Evolutionary conservation across 176 grass and related monocot genomes (phyloP).

Genomic region (Oropetium thomaeum): DNA sequence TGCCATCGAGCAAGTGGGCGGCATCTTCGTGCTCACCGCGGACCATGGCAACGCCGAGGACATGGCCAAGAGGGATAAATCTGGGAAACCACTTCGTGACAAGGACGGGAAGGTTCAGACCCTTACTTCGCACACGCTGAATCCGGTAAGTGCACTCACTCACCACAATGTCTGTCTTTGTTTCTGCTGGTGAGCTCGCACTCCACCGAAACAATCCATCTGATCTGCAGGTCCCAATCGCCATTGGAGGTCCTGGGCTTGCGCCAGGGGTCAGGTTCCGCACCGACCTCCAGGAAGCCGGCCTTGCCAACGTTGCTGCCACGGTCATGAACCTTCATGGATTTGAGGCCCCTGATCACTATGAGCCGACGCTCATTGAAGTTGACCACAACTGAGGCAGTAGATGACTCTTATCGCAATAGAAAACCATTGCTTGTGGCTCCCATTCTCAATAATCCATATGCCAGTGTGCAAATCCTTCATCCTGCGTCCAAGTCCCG

Average conservation of each 20-base stretch:
- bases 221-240: slow-evolving; percentile 69
- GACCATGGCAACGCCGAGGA: slow-evolving; percentile 98
- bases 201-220: background rate
- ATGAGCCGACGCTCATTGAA: slow-evolving; percentile 66
- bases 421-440: background rate
- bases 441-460: background rate
- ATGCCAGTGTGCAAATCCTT: background rate
- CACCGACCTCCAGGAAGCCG: slow-evolving; percentile 46
- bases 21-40: slow-evolving; percentile 75
- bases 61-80: slow-evolving; percentile 90
- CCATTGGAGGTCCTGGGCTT: slow-evolving; percentile 85
- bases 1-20: slow-evolving; percentile 67
- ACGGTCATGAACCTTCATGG: slow-evolving; percentile 87
- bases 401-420: background rate
- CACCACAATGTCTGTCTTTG: background rate
- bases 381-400: slow-evolving; percentile 38
- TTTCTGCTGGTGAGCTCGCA: background rate
- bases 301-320: slow-evolving; percentile 82
- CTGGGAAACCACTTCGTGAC: slow-evolving; percentile 52
- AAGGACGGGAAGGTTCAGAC: slow-evolving; percentile 68
- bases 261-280: slow-evolving; percentile 50
- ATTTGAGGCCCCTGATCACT: slow-evolving; percentile 62
- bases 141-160: slow-evolving; percentile 53
- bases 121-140: slow-evolving; percentile 89
- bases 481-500: background rate